Evolutionary conservation across 345 rosid species (phyloP).

Genomic region (Brassica carinata): DNA sequence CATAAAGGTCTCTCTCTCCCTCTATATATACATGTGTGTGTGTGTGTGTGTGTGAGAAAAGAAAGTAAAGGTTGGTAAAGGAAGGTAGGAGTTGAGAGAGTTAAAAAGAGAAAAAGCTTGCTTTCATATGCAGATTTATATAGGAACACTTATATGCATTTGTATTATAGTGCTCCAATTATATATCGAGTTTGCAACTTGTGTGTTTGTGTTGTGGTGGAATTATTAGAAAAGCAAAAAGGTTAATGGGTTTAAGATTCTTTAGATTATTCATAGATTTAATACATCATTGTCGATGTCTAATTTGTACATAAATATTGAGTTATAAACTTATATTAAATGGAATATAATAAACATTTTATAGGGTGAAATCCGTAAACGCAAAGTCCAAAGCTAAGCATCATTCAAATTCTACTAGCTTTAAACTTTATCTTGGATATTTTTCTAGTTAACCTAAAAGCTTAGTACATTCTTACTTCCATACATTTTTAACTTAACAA

Average conservation of each 20-base stretch:
- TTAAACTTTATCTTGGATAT: no score
- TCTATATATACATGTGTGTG: background rate
- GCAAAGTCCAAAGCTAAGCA: no score
- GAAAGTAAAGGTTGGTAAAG: conserved; percentile 37
- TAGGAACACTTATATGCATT: conserved; percentile 27
- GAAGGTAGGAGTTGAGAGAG: conserved; percentile 38
- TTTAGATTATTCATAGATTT: conserved; percentile 27
- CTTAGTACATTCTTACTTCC: no score
- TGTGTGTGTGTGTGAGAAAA: conserved; percentile 11
- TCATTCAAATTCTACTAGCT: no score
- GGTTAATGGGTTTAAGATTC: conserved; percentile 35
- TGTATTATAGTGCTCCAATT: conserved; percentile 19
- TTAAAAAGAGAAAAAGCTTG: conserved; percentile 45
- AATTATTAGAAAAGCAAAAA: conserved; percentile 24
- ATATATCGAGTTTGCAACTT: conserved; percentile 38
- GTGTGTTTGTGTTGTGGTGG: conserved; percentile 31
- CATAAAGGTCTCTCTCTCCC: conserved; percentile 9
- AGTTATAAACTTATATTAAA: background rate
- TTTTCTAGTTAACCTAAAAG: no score
- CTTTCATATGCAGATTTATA: conserved; percentile 39
- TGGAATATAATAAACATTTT: no score
- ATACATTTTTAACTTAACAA: background rate
- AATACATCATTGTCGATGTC: background rate
- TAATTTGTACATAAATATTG: background rate
- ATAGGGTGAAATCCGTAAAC: no score